Base-by-base conservation (phyloP, 352 stramenopile genomes). In the Globisporangium sylvaticum region DNA sequence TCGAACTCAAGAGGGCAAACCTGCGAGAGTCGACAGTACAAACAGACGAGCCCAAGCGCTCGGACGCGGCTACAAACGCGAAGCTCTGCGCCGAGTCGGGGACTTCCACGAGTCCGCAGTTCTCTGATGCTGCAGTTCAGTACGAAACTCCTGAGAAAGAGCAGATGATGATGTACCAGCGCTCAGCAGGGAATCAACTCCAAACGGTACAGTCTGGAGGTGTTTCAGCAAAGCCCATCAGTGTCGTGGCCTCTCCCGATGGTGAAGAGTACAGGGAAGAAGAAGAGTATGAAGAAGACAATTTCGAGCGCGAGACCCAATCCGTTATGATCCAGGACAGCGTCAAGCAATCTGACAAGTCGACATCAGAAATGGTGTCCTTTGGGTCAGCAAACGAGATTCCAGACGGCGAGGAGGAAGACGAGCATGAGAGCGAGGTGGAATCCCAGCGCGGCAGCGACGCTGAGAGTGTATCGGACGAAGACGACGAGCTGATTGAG, bases 11-110 rank as follows among this genome's bases (percentile, higher is more conserved):
- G n/a, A 31, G 31, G 9, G 81, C 73, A 5, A 73, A 66, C 4
- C 50, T 76, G 27, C 68, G 81, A 18, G 84, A 92, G 52, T 78
- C 65, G 7, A 78, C 71, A 5, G 73, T 76, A 0, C 84, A 92
- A 39, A 92, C 84, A 1, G 81, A 89, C 10, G 2, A 50, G n/a
- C 48, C 60, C 18, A 61, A 56, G 22, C 62, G 64, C 20, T 44
- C 39, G 0, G 75, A 90, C 69, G 78, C 74, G 12, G 69, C 71
- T 6, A 90, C 80, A 20, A 83, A 63, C 24, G 80, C 81, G 8
- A 62, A 46, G 3, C 46, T 90, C 5, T 70, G 34, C 3, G 58
- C 81, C 1, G 84, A 90, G 46, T 70, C 61, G 1, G 70, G 66
- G 0, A 77, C 74, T 0, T 71, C 65, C 9, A 83, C 77, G 3